A percentile compares a stretch with the other conserved stretches of the same genome.
Conservation (phyloP, 75 land plant genomes). For the Pinus taeda region DNA sequence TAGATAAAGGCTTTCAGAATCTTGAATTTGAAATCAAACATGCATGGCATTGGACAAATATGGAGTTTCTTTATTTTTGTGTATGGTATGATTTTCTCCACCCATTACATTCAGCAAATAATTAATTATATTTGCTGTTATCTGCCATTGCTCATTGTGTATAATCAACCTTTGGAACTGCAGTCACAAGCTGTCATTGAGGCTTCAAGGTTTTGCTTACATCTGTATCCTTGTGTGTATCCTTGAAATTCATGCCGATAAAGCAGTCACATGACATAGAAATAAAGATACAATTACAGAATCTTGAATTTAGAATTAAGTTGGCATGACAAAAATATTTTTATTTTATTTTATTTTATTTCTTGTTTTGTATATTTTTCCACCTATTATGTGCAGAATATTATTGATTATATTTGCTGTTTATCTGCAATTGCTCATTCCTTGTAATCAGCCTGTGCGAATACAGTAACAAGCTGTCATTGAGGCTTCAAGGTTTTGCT, state of each 20-base stretch:
- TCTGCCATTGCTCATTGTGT: background rate
- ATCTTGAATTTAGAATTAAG: background rate
- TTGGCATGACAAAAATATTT: background rate
- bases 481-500: slow-evolving; percentile 28
- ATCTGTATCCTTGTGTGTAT: slow-evolving; percentile 68
- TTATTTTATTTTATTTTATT: too few relatives aligned
- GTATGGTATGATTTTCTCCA: background rate
- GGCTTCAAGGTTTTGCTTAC: slow-evolving; percentile 23
- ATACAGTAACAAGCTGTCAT: slow-evolving; percentile 21
- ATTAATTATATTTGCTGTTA: background rate
- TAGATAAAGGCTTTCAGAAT: background rate
- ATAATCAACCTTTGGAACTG: slow-evolving; percentile 18
- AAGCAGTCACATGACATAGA: background rate
- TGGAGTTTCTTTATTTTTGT: background rate
- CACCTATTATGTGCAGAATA: background rate
- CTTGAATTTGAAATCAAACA: background rate
- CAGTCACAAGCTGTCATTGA: slow-evolving; percentile 35
- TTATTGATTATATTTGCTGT: background rate
- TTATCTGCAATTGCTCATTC: background rate
- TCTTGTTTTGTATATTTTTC: background rate
- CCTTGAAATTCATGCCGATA: slow-evolving; percentile 24
- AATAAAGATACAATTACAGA: background rate
- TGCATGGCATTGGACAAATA: background rate
- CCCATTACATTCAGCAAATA: background rate
- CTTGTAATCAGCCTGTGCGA: slow-evolving; percentile 21